Base-by-base conservation (phyloP, 306 rosid genomes). In the Lathyrus sativus region DNA sequence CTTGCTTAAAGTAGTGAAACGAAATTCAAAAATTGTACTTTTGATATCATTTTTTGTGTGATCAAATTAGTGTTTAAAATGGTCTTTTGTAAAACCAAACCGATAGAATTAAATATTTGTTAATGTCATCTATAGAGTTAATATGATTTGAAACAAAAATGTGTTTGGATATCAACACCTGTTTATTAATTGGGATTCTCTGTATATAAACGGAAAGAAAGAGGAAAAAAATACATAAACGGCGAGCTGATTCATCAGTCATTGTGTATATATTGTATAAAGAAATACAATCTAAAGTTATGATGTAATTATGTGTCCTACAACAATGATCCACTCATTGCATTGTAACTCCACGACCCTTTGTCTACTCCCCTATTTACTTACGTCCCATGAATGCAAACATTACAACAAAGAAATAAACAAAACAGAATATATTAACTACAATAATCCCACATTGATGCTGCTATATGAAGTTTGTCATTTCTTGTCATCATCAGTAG, bases 401-500 rank as follows among this genome's bases (percentile, higher is more conserved):
- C 44, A 76, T 68, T 35, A 43, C 72, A 73, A 77, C 71, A 77
- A 79, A 19, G 22, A 19, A 64, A 74, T 77, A 64, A 77, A 74
- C 69, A 11, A 15, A 63, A 62, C 31, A 41, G 60, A 65, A 62
- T 76, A 82, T 76, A 43, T 75, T 68, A 82, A 81, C 83, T 89
- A 84, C 88, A 89, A 76, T 76, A 80, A 79, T 51, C 55, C 76
- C 80, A 80, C 35, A 62, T 81, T 33, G 70, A 39, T 24, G 29
- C 58, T 45, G 68, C 54, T 72, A 58, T 75, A 38, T 55, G 7
- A 44, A 45, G 13, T 72, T 72, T 58, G 56, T 87, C 83, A 71
- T 72, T 87, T 81, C 51, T 76, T 76, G 53, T 77, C 90, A 28
- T 81, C 90, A 22, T 81, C 84, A 37, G 73, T 69, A 37, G 57